Conservation (phyloP, 1,284 basidiomycete genomes). For the Paramarasmius palmivorus region DNA sequence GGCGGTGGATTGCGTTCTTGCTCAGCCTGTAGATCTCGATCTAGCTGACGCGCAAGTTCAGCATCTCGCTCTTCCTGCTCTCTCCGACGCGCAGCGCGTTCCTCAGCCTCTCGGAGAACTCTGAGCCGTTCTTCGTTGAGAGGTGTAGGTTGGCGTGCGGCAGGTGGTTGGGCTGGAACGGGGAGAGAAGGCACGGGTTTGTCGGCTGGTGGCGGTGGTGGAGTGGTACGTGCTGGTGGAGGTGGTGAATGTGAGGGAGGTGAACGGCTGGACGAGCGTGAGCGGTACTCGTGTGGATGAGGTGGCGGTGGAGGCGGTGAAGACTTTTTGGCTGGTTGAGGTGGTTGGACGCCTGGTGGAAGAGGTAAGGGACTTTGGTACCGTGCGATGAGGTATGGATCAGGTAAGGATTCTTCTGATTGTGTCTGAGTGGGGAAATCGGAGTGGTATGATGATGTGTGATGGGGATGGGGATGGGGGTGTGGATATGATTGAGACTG, state of each 20-base stretch:
- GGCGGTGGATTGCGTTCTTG: slow-evolving; percentile 1
- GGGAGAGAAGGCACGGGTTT: slow-evolving; percentile 11
- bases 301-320: slow-evolving; percentile 12
- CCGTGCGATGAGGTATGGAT: slow-evolving; percentile 43
- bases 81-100: slow-evolving; percentile 31
- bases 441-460: neutral
- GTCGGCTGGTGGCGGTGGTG: neutral
- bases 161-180: neutral
- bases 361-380: slow-evolving; percentile 55
- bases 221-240: neutral
- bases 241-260: slow-evolving; percentile 10
- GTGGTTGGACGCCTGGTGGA: slow-evolving; percentile 33
- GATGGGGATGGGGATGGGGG: neutral
- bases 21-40: slow-evolving; percentile 20
- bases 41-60: slow-evolving; percentile 34
- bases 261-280: neutral
- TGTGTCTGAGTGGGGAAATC: slow-evolving; percentile 6
- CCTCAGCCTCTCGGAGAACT: slow-evolving; percentile 30
- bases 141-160: slow-evolving; percentile 10
- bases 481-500: neutral
- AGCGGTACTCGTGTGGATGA: slow-evolving; percentile 10
- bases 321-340: neutral
- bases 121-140: slow-evolving; percentile 18
- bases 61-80: slow-evolving; percentile 30
- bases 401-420: slow-evolving; percentile 30